Evolutionary conservation across 2,329 filamentous ascomycete genomes (phyloP), one percentile per base, ranked within the genome.

Genomic region (Tolypocladium endophyticum): DNA sequence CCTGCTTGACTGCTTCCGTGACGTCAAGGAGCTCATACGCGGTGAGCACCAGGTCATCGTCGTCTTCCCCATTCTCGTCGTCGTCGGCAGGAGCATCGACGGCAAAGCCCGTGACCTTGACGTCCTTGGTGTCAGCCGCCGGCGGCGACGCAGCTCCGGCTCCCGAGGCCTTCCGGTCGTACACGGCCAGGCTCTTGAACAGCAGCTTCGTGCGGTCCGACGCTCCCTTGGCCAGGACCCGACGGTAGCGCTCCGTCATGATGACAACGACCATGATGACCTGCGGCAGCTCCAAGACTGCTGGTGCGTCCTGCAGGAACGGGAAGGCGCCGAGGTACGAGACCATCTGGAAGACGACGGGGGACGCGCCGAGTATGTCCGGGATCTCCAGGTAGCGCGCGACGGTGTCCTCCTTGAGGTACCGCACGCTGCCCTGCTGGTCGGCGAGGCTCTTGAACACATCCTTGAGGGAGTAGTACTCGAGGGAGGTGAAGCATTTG

Each of bases 311-410:
- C 58, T 83, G 80, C 2, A 88, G 77, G 64, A 90, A 90, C 0
- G 88, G 88, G 61, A 92, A 91, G 0, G 88, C 85, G 38, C 86
- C 88, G 1, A 90, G 77, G 65, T 87, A 88, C 5, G 85, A 87
- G 2, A 87, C 71, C 79, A 90, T 87, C 66, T 89, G 86, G 67
- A 89, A 90, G 54, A 91, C 68, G 52, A 91, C 80, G 2, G 86
- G 81, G 4, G 87, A 87, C 9, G 83, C 87, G 57, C 79, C 81
- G 33, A 91, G 75, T 33, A 86, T 80, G 68, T 90, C 87, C 4
- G 88, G 88, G 25, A 92, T 80, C 72, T 89, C 87, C 53, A 92
- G 81, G 70, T 89, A 91, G 39, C 86, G 82, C 61, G 85, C 82
- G 64, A 91, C 75, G 14, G 87, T 90, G 57, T 87, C 82, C 68